Evolutionary conservation across 2,329 filamentous ascomycete genomes (phyloP), one percentile per base, ranked within the genome.

Genomic region (Waltergamsia citrina): DNA sequence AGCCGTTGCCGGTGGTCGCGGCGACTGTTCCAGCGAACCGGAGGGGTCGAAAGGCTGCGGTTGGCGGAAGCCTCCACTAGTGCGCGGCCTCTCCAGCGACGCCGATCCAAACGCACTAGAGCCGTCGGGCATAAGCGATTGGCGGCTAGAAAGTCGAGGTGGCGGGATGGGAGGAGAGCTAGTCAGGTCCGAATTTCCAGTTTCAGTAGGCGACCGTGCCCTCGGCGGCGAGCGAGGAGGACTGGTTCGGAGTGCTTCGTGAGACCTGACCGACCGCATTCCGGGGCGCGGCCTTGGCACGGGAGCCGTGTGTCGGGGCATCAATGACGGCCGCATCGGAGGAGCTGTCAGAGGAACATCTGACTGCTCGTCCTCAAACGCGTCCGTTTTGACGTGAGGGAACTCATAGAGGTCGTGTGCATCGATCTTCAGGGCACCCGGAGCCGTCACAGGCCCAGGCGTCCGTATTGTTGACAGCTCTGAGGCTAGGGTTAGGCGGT

Each of bases 111-210:
- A 40, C 2, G 57, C 48, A 34, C 67, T 65, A 27, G 57, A 52
- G 9, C 61, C 58, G 29, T 65, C 65, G 21, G 62, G 59, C n/a
- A 56, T 55, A 15, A 57, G 45, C 7, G 65, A 70, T 11, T 63
- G 54, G 10, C 73, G 67, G 43, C 74, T 78, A 0, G 74, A 77
- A 16, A 66, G 54, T 16, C 74, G 66, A 4, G 68, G 65, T 5
- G 71, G 73, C 4, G 66, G 62, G 10, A 65, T 50, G 4, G 68
- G 62, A 3, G 64, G 58, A 12, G 34, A 53, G 42, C 40, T 53
- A 9, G 45, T 44, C 28, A 38, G 37, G 14, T 42, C 52, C 21
- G 47, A 40, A 16, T 7, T 31, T 24, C 21, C 19, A 7, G 15
- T 19, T 23, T 59, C 54, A 18, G 55, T 53, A 10, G 65, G 64